Evolutionary conservation across 108 stramenopile genomes (phyloP), one percentile per base, ranked within the genome.

Genomic region (Cyclotella baltica): DNA sequence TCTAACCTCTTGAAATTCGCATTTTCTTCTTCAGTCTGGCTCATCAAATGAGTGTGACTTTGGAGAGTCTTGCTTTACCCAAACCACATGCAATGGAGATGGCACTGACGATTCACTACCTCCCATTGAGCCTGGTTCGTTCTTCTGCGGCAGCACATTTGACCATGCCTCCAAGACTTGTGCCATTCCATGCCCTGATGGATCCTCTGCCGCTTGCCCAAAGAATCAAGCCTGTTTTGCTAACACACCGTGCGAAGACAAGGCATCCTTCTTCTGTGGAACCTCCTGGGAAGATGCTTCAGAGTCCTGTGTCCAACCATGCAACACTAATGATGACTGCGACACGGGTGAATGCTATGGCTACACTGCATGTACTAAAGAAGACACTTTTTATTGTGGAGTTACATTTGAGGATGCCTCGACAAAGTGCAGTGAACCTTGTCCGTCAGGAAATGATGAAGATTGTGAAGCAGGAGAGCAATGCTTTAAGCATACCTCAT

Each of bases 201-300:
- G 75, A 38, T 75, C 62, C 16, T 75, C 73, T 43, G 47, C 62
- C 10, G 75, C 62, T 23, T 83, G 82, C 46, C 82, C 82, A 0
- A 40, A 65, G 33, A 63, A 55, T 59, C 62, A 72, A 34, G 33
- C 51, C 16, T 83, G 82, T 63, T 83, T 72, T 67, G 70, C 82
- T 31, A 76, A 58, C 22, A 83, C 82, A 4, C 62, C 82, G 0
- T 83, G 82, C 58, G 35, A 30, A 29, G 71, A 76, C 29, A 72
- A 64, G 25, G 58, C 35, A 5, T 71, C 82, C 0, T 83, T 83
- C 80, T 95, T 87, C 78, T 95, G 94, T 43, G 94, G 94, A 58
- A 78, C 11, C 3, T 86, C 86, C 56, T 95, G 92, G 92, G 89
- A 93, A 72, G 88, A 93, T 78, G 94, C 94, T 2, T 62, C 92